A percentile compares a stretch with the other conserved stretches of the same genome.
Evolutionary conservation across 2,329 filamentous ascomycete genomes (phyloP).

Genomic region (Ophiostoma quercus): DNA sequence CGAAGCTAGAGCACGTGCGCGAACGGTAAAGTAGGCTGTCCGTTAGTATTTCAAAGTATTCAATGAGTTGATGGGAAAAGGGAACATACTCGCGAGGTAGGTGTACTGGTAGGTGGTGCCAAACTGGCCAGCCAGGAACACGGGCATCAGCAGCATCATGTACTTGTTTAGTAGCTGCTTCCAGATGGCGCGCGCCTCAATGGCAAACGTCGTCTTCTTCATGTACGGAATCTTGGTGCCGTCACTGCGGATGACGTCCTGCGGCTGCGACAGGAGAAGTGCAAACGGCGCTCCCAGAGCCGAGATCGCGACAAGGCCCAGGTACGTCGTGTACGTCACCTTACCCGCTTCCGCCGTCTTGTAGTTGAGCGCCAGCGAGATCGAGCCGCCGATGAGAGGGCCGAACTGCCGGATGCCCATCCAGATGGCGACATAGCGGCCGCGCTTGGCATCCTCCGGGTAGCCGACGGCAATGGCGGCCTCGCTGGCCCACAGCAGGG

Average conservation of each 20-base stretch:
- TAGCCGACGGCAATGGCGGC: not conserved
- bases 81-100: not conserved
- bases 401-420: slow-evolving; percentile 4
- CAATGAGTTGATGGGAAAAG: no score
- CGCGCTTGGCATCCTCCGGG: not conserved
- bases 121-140: slow-evolving; percentile 7
- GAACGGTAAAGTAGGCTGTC: slow-evolving; percentile 1
- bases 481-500: not conserved
- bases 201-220: not conserved
- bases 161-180: slow-evolving; percentile 4
- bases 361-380: slow-evolving; percentile 9
- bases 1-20: not conserved
- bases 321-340: slow-evolving; percentile 2
- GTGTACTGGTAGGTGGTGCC: slow-evolving; percentile 7
- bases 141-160: slow-evolving; percentile 1
- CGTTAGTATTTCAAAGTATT: no score
- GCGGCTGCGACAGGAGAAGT: not conserved
- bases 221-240: not conserved
- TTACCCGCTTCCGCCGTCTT: not conserved
- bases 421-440: slow-evolving; percentile 8
- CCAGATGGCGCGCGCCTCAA: not conserved
- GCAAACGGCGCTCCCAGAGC: not conserved
- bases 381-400: not conserved
- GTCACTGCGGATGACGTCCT: slow-evolving; percentile 6
- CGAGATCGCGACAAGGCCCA: not conserved